Evolutionary conservation across 2,329 filamentous ascomycete genomes (phyloP), one percentile per base, ranked within the genome.

Genomic region (Venturia asperata): DNA sequence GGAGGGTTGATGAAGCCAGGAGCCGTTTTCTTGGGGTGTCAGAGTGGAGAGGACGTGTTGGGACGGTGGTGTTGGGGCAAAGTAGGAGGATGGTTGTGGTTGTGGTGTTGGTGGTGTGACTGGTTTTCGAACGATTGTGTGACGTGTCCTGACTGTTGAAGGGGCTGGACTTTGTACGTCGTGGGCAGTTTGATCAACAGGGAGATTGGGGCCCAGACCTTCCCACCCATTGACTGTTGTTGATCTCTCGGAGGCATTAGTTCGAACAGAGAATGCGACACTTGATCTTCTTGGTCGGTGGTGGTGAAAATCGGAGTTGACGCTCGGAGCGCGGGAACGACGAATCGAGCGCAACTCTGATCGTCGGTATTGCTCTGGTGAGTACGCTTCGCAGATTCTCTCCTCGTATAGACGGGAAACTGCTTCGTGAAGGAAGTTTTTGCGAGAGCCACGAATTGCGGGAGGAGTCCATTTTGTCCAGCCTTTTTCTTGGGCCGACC

Each of bases 381-480:
- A 71, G 62, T 75, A 76, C 37, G 70, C 69, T 47, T 76, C 69
- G 21, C 74, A 74, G 56, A 79, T 76, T 68, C 77, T 78, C 67
- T 82, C 80, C 70, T 85, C 82, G 72, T 87, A 87, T 24, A 85
- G 78, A 27, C 83, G 81, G 0, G 82, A 80, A 41, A 86, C 79
- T 1, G 85, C 83, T 70, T 86, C 83, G 66, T 83, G 83, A 65
- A 88, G 77, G 72, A 88, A 88, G 3, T 78, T 81, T 15, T 78
- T 76, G 21, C 83, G 81, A 63, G 78, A 82, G 55, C 77, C 75
- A 60, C 77, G 78, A 45, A 72, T 71, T 17, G 71, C 67, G 0
- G 81, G 80, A 9, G 78, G 75, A 13, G 78, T 77, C 85, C 85
- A 88, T 61, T 77, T 76, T 1, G 81, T 82, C 75, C 84, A 81